Evolutionary conservation across 1,284 basidiomycete species (phyloP).

Genomic region (Coniferiporia weirii): DNA sequence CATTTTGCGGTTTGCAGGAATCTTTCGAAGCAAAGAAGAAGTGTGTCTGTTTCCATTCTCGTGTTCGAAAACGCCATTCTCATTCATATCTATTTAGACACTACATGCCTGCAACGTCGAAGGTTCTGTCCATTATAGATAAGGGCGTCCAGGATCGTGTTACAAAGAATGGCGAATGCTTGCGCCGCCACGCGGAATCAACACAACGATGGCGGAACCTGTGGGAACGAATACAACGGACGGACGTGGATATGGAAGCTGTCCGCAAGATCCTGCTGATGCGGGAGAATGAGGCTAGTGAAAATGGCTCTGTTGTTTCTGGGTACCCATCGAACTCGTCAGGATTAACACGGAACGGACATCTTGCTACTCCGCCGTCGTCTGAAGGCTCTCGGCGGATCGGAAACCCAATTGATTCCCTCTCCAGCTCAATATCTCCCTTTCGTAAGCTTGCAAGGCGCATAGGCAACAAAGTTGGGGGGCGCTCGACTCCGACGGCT

Average conservation of each 20-base stretch:
- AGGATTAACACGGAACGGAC: slow-evolving; percentile 36
- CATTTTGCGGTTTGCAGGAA: slow-evolving; percentile 58
- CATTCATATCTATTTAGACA: slow-evolving; percentile 42
- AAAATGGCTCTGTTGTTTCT: slow-evolving; percentile 63
- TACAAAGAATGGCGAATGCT: slow-evolving; percentile 91
- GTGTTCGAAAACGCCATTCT: not conserved
- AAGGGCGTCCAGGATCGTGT: slow-evolving; percentile 86
- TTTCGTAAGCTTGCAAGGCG: slow-evolving; percentile 69
- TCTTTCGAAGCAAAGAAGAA: slow-evolving; percentile 84
- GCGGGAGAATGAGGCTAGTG: slow-evolving; percentile 53
- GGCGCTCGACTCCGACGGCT: slow-evolving; percentile 41
- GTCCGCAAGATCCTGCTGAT: slow-evolving; percentile 57
- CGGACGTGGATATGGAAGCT: slow-evolving; percentile 77
- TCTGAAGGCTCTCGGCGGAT: slow-evolving; percentile 36
- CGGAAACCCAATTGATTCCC: slow-evolving; percentile 42
- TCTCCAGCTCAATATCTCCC: slow-evolving; percentile 73
- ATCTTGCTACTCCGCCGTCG: slow-evolving; percentile 58
- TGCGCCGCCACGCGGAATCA: slow-evolving; percentile 82
- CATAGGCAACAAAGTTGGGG: slow-evolving; percentile 38
- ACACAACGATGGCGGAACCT: slow-evolving; percentile 79
- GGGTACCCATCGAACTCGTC: slow-evolving; percentile 39
- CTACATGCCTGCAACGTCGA: slow-evolving; percentile 89
- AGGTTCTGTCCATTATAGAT: slow-evolving; percentile 90
- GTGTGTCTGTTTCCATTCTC: slow-evolving; percentile 35
- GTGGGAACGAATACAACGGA: slow-evolving; percentile 68